Evolutionary conservation across 306 rosid species (phyloP), one percentile per base, ranked within the genome.

Genomic region (Malus fusca): DNA sequence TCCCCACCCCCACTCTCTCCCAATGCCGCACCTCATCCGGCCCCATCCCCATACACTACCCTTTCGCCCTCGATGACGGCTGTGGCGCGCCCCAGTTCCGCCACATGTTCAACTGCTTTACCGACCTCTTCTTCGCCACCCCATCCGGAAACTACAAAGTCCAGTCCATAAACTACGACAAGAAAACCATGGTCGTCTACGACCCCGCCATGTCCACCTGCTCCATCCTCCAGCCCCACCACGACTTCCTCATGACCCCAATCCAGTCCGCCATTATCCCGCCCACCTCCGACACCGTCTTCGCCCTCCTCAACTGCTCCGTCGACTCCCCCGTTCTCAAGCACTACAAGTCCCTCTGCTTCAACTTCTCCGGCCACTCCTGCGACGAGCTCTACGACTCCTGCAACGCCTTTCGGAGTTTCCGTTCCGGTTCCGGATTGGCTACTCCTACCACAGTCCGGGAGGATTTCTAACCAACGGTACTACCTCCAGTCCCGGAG

Each of bases 171-270:
- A 85, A 93, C 85, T 93, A 93, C 68, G 82, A 78, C 81, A 84
- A 86, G 74, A 74, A 86, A 66, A 53, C 69, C 4, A 75, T 94
- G 85, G 82, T 84, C 8, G 69, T 94, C 55, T 91, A 88, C 46
- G 98, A 93, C 83, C 98, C 98, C 0, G 75, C 90, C 66, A 91
- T 91, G 98, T 94, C 98, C 12, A 94, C 96, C 3, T 94, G 97
- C 82, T 94, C 98, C 62, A 88, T 94, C 68, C 97, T 94, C 22
- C 97, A 91, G 59, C 98, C 98, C 15, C 97, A 87, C 77, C 98
- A 90, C 28, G 93, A 91, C 69, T 94, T 94, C 52, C n/a, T 59
- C 74, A 82, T 94, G 94, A 83, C 98, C 0, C 93, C 89, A n/a
- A 43, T 94, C 74, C 96, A 94, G 68, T 86, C 96, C 3, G 93